A percentile compares a stretch with the other conserved stretches of the same genome.
Evolutionary conservation across 176 grass and related monocot genomes (phyloP).

Genomic region (Paspalum vaginatum): DNA sequence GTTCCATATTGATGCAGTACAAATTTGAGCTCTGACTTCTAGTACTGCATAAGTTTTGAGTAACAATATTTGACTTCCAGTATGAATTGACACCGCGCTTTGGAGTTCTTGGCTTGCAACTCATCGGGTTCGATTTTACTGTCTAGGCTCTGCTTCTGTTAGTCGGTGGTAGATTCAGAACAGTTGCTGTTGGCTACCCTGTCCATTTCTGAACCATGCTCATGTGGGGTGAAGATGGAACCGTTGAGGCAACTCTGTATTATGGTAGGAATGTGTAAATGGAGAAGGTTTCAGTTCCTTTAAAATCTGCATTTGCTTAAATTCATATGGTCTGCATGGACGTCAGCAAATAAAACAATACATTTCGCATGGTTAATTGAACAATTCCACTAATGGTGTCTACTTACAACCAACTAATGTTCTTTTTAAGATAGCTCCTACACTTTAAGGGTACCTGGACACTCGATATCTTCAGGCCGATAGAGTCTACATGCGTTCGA

Average conservation of each 20-base stretch:
- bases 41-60: background rate
- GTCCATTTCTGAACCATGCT: background rate
- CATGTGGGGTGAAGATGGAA: background rate
- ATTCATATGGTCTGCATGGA: background rate
- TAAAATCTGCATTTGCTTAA: background rate
- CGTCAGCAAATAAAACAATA: background rate
- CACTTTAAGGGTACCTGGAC: no score
- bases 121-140: background rate
- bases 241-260: background rate
- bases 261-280: background rate
- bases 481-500: no score
- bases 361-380: background rate
- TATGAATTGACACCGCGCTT: background rate
- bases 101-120: background rate
- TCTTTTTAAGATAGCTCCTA: no score
- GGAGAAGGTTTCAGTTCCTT: background rate
- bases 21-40: conserved; percentile 10
- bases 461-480: no score
- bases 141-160: background rate
- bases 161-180: background rate
- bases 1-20: background rate
- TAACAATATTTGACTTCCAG: background rate
- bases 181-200: background rate
- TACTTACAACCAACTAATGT: background rate
- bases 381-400: background rate